Evolutionary conservation across 495 filamentous ascomycete species (phyloP), one percentile per base, ranked within the genome.

Genomic region (Cairneyella variabilis): DNA sequence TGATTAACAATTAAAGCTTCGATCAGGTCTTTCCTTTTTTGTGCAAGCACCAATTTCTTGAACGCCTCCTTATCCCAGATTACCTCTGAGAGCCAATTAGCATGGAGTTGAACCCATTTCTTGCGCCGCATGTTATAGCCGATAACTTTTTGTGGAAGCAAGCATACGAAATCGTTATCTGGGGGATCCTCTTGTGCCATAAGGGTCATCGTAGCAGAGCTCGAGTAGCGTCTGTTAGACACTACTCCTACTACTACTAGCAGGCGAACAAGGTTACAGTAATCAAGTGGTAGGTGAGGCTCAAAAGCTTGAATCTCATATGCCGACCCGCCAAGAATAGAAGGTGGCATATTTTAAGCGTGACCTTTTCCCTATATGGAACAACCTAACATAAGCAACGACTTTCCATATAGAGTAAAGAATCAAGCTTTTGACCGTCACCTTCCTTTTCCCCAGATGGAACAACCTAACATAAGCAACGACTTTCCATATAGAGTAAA

Each of bases 21-120:
- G 18, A 82, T 66, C 3, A 82, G 61, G 10, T 73, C 63, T 58
- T 80, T 83, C n/a, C 70, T 72, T 11, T 73, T 62, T 0, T 51
- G 12, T 0, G 76, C 66, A 0, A 83, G 57, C 7, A 83, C 77
- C 14, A 47, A 14, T 26, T 18, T 10, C 3, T 47, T 18, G 23
- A 47, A 47, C 6, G 43, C 43, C 20, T 28, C 16, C 12, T 3
- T 47, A 18, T 47, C 14, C 43, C 43, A 47, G 3, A 17, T 20
- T 25, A 43, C 20, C 3, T 20, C 40, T 20, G 14, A 20, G 12
- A 38, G 36, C n/a, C n/a, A n/a, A n/a, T n/a, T n/a, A n/a, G n/a
- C n/a, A n/a, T n/a, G n/a, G n/a, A n/a, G n/a, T n/a, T n/a, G n/a
- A n/a, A n/a, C n/a, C n/a, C n/a, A n/a, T n/a, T n/a, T n/a, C n/a